Evolutionary conservation across 1,139 yeast species (phyloP).

Genomic region (Hyphopichia fennica): DNA sequence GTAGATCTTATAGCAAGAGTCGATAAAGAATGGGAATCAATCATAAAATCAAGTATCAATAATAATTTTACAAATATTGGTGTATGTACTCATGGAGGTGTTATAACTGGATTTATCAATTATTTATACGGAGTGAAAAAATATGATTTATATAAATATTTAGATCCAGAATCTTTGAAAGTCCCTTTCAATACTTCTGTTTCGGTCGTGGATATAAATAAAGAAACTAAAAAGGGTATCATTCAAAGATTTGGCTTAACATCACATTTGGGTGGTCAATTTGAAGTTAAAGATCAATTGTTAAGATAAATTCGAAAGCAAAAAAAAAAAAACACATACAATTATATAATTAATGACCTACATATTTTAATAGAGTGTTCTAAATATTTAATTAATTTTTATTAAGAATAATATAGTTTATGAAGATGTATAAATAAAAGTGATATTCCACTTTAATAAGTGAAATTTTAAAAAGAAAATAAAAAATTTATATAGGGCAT

Average conservation of each 20-base stretch:
- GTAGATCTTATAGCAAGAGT: conserved; percentile 51
- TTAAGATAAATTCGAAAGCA: conserved; percentile 26
- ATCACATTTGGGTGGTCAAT: conserved; percentile 59
- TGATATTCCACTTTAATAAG: too few relatives aligned
- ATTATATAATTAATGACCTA: too few relatives aligned
- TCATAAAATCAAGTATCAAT: conserved; percentile 37
- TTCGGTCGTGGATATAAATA: conserved; percentile 58
- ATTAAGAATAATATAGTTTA: too few relatives aligned
- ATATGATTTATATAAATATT: conserved; percentile 36
- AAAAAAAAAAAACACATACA: too few relatives aligned
- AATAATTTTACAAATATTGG: conserved; percentile 49
- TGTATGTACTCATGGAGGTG: conserved; percentile 86
- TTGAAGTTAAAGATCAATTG: conserved; percentile 51
- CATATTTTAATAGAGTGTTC: too few relatives aligned
- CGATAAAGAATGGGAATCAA: conserved; percentile 43
- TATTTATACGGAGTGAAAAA: conserved; percentile 39
- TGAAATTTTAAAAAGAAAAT: too few relatives aligned
- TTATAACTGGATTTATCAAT: conserved; percentile 61
- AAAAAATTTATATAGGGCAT: too few relatives aligned
- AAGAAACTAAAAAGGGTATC: conserved; percentile 32
- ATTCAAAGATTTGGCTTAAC: conserved; percentile 61
- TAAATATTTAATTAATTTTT: too few relatives aligned
- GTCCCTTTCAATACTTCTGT: conserved; percentile 77
- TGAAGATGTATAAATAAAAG: too few relatives aligned
- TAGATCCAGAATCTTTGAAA: conserved; percentile 44